phyloP scores from a whole-genome alignment of 2,329 filamentous ascomycete species.

The Talaromyces piceae region DNA sequence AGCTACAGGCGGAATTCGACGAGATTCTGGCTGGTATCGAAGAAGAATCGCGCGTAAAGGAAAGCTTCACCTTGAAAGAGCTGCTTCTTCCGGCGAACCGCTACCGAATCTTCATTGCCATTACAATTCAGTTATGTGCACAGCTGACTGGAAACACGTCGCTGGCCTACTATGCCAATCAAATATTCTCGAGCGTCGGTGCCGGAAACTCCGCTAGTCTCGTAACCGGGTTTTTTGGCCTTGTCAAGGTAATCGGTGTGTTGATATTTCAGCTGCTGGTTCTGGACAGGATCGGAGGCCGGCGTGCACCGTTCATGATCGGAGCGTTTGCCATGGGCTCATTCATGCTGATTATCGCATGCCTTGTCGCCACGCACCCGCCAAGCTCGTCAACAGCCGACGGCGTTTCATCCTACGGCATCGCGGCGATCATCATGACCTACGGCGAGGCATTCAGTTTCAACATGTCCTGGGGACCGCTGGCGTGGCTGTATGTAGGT shows the following conservation, averaged over 20 bases:
- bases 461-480: conserved; percentile 34
- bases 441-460: conserved; percentile 42
- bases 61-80: conserved; percentile 43
- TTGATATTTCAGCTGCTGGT: conserved; percentile 42
- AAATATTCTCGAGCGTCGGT: conserved; percentile 46
- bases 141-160: conserved; percentile 48
- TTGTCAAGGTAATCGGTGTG: conserved; percentile 46
- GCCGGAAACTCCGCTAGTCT: conserved; percentile 42
- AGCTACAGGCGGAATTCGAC: conserved; percentile 27
- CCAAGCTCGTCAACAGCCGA: conserved; percentile 26
- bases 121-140: conserved; percentile 44
- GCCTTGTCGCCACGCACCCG: conserved; percentile 42
- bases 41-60: conserved; percentile 40
- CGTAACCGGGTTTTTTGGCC: conserved; percentile 47
- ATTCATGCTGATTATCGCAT: conserved; percentile 47
- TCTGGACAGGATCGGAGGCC: conserved; percentile 45
- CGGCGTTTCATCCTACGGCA: conserved; percentile 29
- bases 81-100: conserved; percentile 41
- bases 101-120: conserved; percentile 41
- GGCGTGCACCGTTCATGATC: conserved; percentile 41
- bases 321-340: conserved; percentile 45
- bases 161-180: conserved; percentile 46
- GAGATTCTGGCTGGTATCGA: conserved; percentile 40
- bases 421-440: conserved; percentile 45
- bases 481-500: conserved; percentile 31